Evolutionary conservation across 352 stramenopile genomes (phyloP), one percentile per base, ranked within the genome.

Genomic region (Globisporangium echinulatum): DNA sequence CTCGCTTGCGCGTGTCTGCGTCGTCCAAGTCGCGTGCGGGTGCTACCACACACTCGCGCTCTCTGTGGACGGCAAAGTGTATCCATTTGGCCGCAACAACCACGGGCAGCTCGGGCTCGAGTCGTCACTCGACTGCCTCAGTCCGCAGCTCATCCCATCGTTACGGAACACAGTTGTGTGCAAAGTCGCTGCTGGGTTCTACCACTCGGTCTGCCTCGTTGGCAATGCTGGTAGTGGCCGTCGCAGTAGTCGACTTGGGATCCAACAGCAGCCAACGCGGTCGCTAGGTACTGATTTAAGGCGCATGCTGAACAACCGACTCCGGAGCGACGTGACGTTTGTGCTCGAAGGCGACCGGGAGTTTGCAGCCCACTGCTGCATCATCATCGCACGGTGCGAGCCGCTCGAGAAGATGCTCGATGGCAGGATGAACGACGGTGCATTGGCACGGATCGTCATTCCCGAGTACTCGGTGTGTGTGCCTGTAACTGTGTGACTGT

Each of bases 1-100:
- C n/a, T 65, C 71, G 19, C 71, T 94, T 19, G 66, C 58, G 3
- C 72, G 79, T 3, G 66, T 86, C 33, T 76, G 73, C 11, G 80
- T 93, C 52, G 66, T 79, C n/a, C 76, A 90, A 40, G 77, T 92
- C 17, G 75, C 85, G 36, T 95, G 85, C 37, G 87, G 87, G 17
- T 93, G 84, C 65, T 95, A 94, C 53, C 87, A 96, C 69, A 96
- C 82, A 25, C 72, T 96, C 10, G 61, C 75, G 3, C 77, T 95
- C 38, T 90, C 81, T 14, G 81, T 91, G n/a, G 77, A 92, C 39
- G 87, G 85, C 8, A 89, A 88, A 62, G 85, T 96, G 46, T 94
- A 92, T 57, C 92, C 96, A 17, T 98, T 96, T 68, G 92, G 92
- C 25, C 74, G 92, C 39, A 98, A 98, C 66, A 97, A 98, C 58